A percentile compares a stretch with the other conserved stretches of the same genome.
Evolutionary conservation across 2,329 filamentous ascomycete genomes (phyloP).

Genomic region (Hypocreales sp.): DNA sequence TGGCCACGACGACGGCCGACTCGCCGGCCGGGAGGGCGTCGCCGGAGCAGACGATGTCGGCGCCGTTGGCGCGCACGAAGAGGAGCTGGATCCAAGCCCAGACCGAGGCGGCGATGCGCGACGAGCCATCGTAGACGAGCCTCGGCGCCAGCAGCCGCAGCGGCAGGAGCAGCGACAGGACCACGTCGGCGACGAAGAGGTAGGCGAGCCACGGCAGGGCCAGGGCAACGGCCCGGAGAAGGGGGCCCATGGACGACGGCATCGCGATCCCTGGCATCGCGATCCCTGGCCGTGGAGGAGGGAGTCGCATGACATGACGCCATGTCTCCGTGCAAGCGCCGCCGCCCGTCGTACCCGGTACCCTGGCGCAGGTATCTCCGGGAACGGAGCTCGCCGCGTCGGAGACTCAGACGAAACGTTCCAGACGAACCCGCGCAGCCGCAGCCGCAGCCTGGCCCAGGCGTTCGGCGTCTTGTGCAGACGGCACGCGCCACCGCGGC

Average conservation of each 20-base stretch:
- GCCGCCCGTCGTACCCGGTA: too few relatives aligned
- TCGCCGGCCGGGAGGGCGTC: conserved; percentile 35
- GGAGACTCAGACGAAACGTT: too few relatives aligned
- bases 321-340: too few relatives aligned
- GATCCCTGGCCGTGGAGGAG: too few relatives aligned
- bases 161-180: conserved; percentile 31
- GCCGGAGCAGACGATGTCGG: conserved; percentile 35
- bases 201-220: conserved; percentile 35
- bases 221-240: conserved; percentile 26
- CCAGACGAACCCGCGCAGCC: too few relatives aligned
- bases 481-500: too few relatives aligned
- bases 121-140: conserved; percentile 37
- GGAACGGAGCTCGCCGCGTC: too few relatives aligned
- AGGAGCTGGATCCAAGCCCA: conserved; percentile 43
- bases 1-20: conserved; percentile 42
- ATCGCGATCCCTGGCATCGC: conserved; percentile 6
- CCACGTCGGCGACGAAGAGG: conserved; percentile 33
- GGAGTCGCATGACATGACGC: too few relatives aligned
- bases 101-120: conserved; percentile 33
- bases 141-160: conserved; percentile 30
- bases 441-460: too few relatives aligned
- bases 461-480: too few relatives aligned
- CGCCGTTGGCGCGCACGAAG: conserved; percentile 38
- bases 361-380: too few relatives aligned
- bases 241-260: conserved; percentile 16